Base-by-base conservation (phyloP, 805 yeast species). In the Nakazawaea ishiwadae region DNA sequence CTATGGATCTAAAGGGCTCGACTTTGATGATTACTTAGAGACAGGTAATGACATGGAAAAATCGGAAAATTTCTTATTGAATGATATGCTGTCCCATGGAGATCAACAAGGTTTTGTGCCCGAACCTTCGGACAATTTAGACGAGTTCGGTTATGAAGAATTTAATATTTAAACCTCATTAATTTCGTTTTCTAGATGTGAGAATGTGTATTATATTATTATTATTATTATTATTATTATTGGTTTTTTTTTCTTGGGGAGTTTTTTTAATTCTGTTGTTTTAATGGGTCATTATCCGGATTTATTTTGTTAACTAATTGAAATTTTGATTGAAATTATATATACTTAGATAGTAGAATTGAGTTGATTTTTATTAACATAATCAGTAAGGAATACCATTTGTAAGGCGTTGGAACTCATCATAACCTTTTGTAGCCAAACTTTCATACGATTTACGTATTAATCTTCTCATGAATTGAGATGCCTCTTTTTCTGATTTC, bases 371-470 rank as follows among this genome's bases (percentile, higher is more conserved):
- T n/a, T n/a, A n/a, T n/a, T n/a, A n/a, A n/a, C n/a, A n/a, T n/a
- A 15, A 11, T 39, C 42, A 90, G 56, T 90, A 91, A 14, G 99
- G 99, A 60, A 93, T 93, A 44, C 99, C 99, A 55, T 93, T 93
- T 28, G 99, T 93, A 50, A 93, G 60, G 54, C 95, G 73, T 65
- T 93, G 99, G 79, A 93, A 93, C 66, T 90, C 97, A 58, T 93
- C 99, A 62, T 93, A 93, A 16, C 96, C 98, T 56, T 82, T 85
- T 27, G 99, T 93, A 55, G 83, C 88, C 53, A 79, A 66, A 63
- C 95, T 84, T 61, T 91, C 98, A 61, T 79, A 84, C 44, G 95
- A 81, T 65, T 82, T 84, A 49, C 69, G 72, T 48, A 93, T 81
- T 63, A 93, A 73, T 2, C 79, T 73, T 48, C 85, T 74, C 79